Evolutionary conservation across 768 basidiomycete genomes (phyloP), one percentile per base, ranked within the genome.

Genomic region (Rhodotorula sphaerocarpa): DNA sequence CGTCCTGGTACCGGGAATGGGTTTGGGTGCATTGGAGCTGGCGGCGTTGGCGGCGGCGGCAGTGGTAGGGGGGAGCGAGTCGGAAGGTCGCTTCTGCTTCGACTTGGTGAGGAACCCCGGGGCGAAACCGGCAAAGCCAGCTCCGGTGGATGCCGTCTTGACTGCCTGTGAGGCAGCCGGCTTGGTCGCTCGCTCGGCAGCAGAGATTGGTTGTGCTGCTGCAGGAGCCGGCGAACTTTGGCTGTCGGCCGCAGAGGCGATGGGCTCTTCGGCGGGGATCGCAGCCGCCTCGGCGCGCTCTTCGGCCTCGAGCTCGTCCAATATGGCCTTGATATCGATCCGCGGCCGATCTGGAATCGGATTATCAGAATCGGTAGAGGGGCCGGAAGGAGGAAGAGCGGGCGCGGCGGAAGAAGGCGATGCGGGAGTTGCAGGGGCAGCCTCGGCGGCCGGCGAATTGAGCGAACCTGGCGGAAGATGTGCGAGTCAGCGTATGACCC

Each of bases 231-330:
- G n/a, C n/a, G n/a, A n/a, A n/a, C n/a, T n/a, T n/a, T n/a, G n/a
- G n/a, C n/a, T n/a, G n/a, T n/a, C n/a, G n/a, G n/a, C n/a, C n/a
- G n/a, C n/a, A n/a, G n/a, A n/a, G n/a, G n/a, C n/a, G n/a, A n/a
- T n/a, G n/a, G n/a, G n/a, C n/a, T n/a, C n/a, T n/a, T n/a, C n/a
- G n/a, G n/a, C n/a, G n/a, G n/a, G n/a, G n/a, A n/a, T n/a, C n/a
- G 41, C 43, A 30, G 46, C 55, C 5, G 50, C 50, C 21, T 28
- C 27, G 25, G 44, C 46, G 12, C 10, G 30, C 36, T 69, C 67
- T 23, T 65, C 63, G 2, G 52, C 50, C 27, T 69, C 67, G 25
- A 69, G 48, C 34, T 61, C 63, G 57, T 69, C 67, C n/a, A 69
- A 53, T 28, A 69, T 47, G n/a, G 67, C 56, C 27, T 31, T 34